phyloP scores from a whole-genome alignment of 352 stramenopile species.

The Phytophthora citricola region DNA sequence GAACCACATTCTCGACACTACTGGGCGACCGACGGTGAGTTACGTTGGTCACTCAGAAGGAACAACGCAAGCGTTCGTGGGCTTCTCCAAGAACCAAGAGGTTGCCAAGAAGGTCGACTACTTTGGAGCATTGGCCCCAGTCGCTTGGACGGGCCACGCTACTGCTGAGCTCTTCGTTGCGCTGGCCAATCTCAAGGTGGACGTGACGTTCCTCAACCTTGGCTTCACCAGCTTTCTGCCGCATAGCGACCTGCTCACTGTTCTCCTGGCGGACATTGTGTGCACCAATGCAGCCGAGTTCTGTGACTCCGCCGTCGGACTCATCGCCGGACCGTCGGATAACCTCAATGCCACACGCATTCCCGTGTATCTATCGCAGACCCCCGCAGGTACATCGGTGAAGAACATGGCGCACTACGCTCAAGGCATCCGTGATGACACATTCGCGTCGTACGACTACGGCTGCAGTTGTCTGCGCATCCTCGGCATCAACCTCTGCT shows the following conservation, averaged over 20 bases:
- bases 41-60: slow-evolving; percentile 57
- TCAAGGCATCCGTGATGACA: slow-evolving; percentile 59
- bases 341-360: slow-evolving; percentile 62
- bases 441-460: slow-evolving; percentile 63
- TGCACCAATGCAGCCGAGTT: slow-evolving; percentile 52
- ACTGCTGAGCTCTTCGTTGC: slow-evolving; percentile 43
- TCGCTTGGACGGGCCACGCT: slow-evolving; percentile 45
- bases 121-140: slow-evolving; percentile 59
- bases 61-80: slow-evolving; percentile 58
- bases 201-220: slow-evolving; percentile 35
- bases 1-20: slow-evolving; percentile 49
- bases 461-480: slow-evolving; percentile 49
- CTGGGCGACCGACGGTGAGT: slow-evolving; percentile 46
- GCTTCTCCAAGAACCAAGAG: slow-evolving; percentile 65
- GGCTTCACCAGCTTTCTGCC: slow-evolving; percentile 52
- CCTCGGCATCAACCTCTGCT: slow-evolving; percentile 49
- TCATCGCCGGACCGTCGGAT: slow-evolving; percentile 46
- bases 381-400: slow-evolving; percentile 57
- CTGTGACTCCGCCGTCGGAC: slow-evolving; percentile 52
- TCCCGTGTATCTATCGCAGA: slow-evolving; percentile 66
- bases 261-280: slow-evolving; percentile 37
- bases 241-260: slow-evolving; percentile 30
- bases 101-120: slow-evolving; percentile 51
- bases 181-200: slow-evolving; percentile 50
- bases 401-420: slow-evolving; percentile 67